Percentiles rank a stretch among this genome's conserved stretches.
These are phyloP conservation scores for Camellia japonica DNA, from an alignment of 148 eudicot genomes.

Conservation along the genomic window DNA sequence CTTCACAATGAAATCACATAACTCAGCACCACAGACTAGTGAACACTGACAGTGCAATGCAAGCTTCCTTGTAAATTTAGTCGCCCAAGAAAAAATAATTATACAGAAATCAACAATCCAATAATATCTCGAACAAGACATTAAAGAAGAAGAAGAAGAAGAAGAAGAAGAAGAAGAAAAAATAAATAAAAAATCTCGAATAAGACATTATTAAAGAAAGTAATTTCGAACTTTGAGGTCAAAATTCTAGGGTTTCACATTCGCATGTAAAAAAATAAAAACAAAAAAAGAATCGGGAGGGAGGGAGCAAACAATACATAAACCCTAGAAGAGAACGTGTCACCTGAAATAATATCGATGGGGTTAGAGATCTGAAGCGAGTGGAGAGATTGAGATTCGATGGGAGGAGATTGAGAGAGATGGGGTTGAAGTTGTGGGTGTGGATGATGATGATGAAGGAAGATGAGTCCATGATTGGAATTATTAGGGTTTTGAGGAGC, in stretches of 20 bases:
- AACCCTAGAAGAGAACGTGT: neutral
- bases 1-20: neutral
- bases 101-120: neutral
- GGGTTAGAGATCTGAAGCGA: conserved; percentile 40
- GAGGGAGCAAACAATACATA: neutral
- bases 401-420: conserved; percentile 17
- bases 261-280: neutral
- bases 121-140: neutral
- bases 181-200: neutral
- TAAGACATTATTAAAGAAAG: no score
- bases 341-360: conserved; percentile 33
- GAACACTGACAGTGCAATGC: neutral
- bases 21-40: no score
- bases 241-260: conserved; percentile 15
- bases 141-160: neutral
- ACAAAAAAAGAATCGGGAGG: no score
- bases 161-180: no score
- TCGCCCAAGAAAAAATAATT: neutral
- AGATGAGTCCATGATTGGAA: conserved; percentile 48
- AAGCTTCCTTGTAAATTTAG: neutral
- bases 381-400: conserved; percentile 11
- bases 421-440: neutral
- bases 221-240: neutral
- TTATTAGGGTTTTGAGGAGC: conserved; percentile 50
- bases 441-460: conserved; percentile 11